Percentiles rank a stretch among this genome's conserved stretches.
These are phyloP conservation scores for Pyrrhoderma lamaoense DNA, from an alignment of 1,284 basidiomycete species.

Conservation along the genomic window DNA sequence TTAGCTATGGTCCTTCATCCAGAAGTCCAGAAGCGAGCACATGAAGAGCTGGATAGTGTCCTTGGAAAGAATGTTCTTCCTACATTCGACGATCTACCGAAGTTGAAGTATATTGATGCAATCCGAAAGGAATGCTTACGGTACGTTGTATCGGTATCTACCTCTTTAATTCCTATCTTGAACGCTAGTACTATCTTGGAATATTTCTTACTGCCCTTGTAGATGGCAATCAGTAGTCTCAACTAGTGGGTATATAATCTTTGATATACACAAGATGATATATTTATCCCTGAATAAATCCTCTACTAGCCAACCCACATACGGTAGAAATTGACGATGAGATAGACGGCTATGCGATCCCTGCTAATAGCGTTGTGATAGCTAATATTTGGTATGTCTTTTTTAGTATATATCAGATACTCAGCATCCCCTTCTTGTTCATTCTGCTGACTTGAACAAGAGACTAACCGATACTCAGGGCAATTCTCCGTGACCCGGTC, in stretches of 20 bases:
- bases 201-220: too few species aligned
- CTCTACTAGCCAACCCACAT: conserved; percentile 25
- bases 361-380: conserved; percentile 28
- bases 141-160: conserved; percentile 6
- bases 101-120: conserved; percentile 2
- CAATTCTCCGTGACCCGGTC: not conserved
- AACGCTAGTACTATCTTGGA: too few species aligned
- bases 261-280: too few species aligned
- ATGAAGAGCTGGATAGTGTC: conserved; percentile 8
- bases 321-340: conserved; percentile 26
- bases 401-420: too few species aligned
- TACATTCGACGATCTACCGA: conserved; percentile 4
- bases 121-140: conserved; percentile 4
- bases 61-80: conserved; percentile 7
- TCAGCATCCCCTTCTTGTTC: too few species aligned
- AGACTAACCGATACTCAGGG: too few species aligned
- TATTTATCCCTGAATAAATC: too few species aligned
- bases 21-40: not conserved
- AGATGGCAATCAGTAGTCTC: too few species aligned
- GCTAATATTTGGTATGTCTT: conserved; percentile 31
- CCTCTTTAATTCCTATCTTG: too few species aligned
- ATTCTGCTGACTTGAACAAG: too few species aligned
- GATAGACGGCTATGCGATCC: conserved; percentile 23
- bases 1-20: conserved; percentile 2
- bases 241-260: too few species aligned